Evolutionary conservation across 371 early-diverging fungal genomes (phyloP).

Genomic region (Actinomortierella ambigua): DNA sequence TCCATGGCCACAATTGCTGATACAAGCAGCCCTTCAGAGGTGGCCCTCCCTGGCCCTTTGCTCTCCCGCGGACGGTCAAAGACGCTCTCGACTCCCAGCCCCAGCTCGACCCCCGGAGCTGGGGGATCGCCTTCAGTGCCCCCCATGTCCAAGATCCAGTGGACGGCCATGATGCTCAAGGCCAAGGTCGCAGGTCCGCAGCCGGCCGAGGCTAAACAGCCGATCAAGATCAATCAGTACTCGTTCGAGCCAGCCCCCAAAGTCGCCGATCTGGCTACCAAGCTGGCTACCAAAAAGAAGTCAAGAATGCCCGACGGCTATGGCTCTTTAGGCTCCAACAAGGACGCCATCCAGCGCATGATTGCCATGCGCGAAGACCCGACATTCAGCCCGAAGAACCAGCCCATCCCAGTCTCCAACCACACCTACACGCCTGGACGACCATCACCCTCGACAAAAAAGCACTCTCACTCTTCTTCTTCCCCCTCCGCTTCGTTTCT

Average conservation of each 20-base stretch:
- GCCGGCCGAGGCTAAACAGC: slow-evolving; percentile 22
- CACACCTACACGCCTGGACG: too few relatives aligned
- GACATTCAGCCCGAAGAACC: slow-evolving; percentile 24
- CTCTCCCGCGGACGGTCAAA: background rate
- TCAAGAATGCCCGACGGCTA: too few relatives aligned
- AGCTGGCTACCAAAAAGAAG: too few relatives aligned
- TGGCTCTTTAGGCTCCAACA: slow-evolving; percentile 1
- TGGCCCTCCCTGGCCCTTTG: background rate
- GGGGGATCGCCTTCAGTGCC: too few relatives aligned
- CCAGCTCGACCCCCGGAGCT: background rate
- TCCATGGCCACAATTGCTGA: slow-evolving; percentile 1
- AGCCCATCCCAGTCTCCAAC: slow-evolving; percentile 20
- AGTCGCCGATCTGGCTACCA: too few relatives aligned
- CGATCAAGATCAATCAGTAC: slow-evolving; percentile 37
- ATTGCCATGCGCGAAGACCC: slow-evolving; percentile 45
- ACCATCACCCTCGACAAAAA: too few relatives aligned
- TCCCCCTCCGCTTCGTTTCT: slow-evolving; percentile 26
- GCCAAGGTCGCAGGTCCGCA: slow-evolving; percentile 35
- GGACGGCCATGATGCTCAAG: slow-evolving; percentile 40
- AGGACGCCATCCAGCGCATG: slow-evolving; percentile 33
- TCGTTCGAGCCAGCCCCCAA: slow-evolving; percentile 3
- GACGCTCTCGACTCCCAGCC: background rate
- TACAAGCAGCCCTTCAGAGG: background rate
- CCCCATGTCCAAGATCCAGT: slow-evolving; percentile 36
- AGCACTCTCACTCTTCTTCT: slow-evolving; percentile 5